These are phyloP conservation scores for Cladophialophora carrionii DNA, from an alignment of 2,329 filamentous ascomycete genomes.

Conservation along the genomic window DNA sequence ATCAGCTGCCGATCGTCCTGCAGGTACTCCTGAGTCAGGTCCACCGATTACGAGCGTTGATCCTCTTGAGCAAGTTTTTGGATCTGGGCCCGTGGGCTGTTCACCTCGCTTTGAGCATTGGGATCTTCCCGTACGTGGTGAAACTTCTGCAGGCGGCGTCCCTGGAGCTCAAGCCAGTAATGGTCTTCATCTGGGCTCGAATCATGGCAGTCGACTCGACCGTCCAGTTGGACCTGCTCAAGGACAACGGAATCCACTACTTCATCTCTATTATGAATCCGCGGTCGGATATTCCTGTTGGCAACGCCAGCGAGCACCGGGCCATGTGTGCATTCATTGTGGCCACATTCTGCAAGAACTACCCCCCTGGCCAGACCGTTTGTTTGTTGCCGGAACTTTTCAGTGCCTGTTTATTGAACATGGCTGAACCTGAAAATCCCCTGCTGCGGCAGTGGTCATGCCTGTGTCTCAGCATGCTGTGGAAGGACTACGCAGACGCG, in stretches of 20 bases:
- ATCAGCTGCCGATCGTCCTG: slow-evolving; percentile 93
- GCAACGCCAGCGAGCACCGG: slow-evolving; percentile 89
- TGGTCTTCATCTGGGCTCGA: slow-evolving; percentile 99
- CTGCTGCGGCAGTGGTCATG: slow-evolving; percentile 93
- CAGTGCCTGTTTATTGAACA: slow-evolving; percentile 74
- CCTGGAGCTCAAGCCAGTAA: slow-evolving; percentile 91
- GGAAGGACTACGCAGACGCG: slow-evolving; percentile 85
- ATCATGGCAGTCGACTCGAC: slow-evolving; percentile 93
- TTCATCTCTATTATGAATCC: slow-evolving; percentile 92
- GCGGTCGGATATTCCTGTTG: slow-evolving; percentile 77
- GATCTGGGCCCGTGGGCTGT: slow-evolving; percentile 98
- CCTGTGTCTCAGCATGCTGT: slow-evolving; percentile 91
- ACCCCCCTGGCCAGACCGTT: slow-evolving; percentile 86
- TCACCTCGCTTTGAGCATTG: slow-evolving; percentile 95
- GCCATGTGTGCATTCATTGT: slow-evolving; percentile 99
- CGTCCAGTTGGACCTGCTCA: slow-evolving; percentile 90
- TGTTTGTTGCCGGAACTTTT: slow-evolving; percentile 83
- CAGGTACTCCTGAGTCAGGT: slow-evolving; percentile 96
- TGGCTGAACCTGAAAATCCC: slow-evolving; percentile 83
- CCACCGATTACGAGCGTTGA: slow-evolving; percentile 85
- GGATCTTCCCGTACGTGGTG: slow-evolving; percentile 98
- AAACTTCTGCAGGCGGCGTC: slow-evolving; percentile 95
- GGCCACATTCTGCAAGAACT: slow-evolving; percentile 94
- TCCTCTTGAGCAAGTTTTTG: slow-evolving; percentile 88
- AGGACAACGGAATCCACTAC: slow-evolving; percentile 96